Conservation (phyloP, 2,329 filamentous ascomycete genomes). For the Verticillium albo-atrum region DNA sequence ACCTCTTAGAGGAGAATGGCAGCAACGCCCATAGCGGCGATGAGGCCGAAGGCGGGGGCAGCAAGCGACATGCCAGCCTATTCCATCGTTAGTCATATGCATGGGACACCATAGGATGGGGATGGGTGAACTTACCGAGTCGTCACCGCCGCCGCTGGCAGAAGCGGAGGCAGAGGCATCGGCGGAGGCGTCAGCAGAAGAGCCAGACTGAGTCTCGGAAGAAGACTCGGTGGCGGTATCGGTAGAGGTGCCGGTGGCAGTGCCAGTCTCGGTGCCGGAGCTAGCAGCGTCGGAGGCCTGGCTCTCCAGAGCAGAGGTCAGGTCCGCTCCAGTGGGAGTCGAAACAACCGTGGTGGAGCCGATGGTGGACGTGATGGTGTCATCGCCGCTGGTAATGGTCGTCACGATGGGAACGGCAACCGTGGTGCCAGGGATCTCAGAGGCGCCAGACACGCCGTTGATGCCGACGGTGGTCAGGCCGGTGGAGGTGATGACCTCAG, state of each 20-base stretch:
- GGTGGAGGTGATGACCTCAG: slow-evolving; percentile 24
- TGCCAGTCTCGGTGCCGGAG: slow-evolving; percentile 4
- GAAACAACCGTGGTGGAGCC: slow-evolving; percentile 17
- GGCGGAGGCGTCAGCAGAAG: slow-evolving; percentile 2
- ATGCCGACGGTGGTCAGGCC: slow-evolving; percentile 10
- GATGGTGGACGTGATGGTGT: slow-evolving; percentile 20
- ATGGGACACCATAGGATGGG: background rate
- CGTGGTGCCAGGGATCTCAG: slow-evolving; percentile 6
- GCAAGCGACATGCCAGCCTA: slow-evolving; percentile 27
- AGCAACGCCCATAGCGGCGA: slow-evolving; percentile 46
- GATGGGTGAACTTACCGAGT: background rate
- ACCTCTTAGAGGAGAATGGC: slow-evolving; percentile 40
- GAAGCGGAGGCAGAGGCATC: slow-evolving; percentile 1
- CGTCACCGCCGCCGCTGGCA: slow-evolving; percentile 1
- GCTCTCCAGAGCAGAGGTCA: background rate
- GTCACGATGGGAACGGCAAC: slow-evolving; percentile 25
- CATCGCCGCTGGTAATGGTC: slow-evolving; percentile 19
- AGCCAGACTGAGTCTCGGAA: slow-evolving; percentile 3
- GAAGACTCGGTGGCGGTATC: background rate
- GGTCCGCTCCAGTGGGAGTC: slow-evolving; percentile 11
- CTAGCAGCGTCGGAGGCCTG: slow-evolving; percentile 5
- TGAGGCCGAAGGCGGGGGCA: slow-evolving; percentile 36
- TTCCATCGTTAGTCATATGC: background rate
- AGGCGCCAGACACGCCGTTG: slow-evolving; percentile 1
- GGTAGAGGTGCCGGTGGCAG: background rate